Base-by-base conservation (phyloP, 129 eudicot genomes). In the Saussurea involucrata region DNA sequence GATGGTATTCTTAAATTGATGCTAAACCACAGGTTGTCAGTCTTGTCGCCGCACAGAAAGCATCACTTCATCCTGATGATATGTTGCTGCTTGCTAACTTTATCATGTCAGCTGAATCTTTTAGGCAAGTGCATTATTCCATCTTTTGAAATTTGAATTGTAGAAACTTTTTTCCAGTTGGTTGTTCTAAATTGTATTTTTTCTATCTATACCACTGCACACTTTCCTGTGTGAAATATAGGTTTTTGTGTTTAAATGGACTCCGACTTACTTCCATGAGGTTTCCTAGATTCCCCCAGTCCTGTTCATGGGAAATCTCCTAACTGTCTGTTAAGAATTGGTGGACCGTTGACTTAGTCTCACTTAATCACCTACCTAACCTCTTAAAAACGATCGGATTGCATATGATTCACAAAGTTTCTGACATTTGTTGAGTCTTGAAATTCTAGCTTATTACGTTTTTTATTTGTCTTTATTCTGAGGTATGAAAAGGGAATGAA, bases 51-150 rank as follows among this genome's bases (percentile, higher is more conserved):
- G 88, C 94, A 81, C 96, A 95, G 82, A 95, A 95, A 86, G 91
- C 92, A 77, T 85, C 92, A 24, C 96, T 95, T 80, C 96, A 95
- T 82, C 97, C 99, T 36, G 99, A 92, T 86, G 99, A 92, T 84
- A 88, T 95, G 88, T 83, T 89, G 68, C 84, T 95, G 72, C 92
- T 95, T 82, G 83, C 97, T 69, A 95, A 95, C 80, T 95, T 95
- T 75, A 86, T 95, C 70, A 86, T 88, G 97, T 91, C 97, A 40
- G 92, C 99, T 65, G 99, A 95, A 85, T 95, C 99, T 63, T 95
- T 92, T 84, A 89, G 95, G 99, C 77, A 86, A 81, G 89, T 85
- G 44, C 22, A 5, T 22, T 31, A 64, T 63, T 44, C 57, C 15
- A 66, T 25, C 55, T 55, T 53, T 53, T 53, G 61, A 53, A 17